Conservation (phyloP, 2,329 filamentous ascomycete species). For the Rutstroemia sp. region DNA sequence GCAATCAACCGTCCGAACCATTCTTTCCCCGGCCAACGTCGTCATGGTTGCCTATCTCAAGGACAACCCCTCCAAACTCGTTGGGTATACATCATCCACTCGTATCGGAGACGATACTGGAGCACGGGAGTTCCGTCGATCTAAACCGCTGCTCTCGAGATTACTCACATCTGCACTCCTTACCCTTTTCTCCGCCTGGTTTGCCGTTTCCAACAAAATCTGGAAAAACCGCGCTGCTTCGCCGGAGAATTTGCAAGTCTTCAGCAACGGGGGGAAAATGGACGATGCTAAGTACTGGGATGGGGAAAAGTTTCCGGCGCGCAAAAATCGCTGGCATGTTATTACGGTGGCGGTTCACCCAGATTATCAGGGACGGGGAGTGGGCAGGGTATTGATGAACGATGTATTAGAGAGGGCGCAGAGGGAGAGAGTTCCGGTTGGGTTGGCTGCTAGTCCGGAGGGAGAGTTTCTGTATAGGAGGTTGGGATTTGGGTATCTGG, state of each 20-base stretch:
- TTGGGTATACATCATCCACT: constrained; percentile 16
- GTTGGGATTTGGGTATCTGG: constrained; percentile 21
- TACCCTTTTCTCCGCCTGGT: constrained; percentile 11
- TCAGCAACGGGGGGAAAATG: constrained; percentile 5
- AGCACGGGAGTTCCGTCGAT: constrained; percentile 1
- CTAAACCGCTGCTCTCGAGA: background rate
- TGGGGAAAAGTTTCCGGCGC: constrained; percentile 14
- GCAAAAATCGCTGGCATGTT: constrained; percentile 19
- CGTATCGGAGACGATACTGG: constrained; percentile 19
- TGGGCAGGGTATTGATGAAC: constrained; percentile 20
- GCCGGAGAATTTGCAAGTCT: background rate
- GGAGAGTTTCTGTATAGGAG: constrained; percentile 22
- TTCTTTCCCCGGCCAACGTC: constrained; percentile 5
- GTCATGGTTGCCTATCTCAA: constrained; percentile 15
- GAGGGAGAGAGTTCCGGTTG: constrained; percentile 18
- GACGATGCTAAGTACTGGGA: constrained; percentile 20
- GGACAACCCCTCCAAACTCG: constrained; percentile 4
- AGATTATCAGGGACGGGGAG: constrained; percentile 19
- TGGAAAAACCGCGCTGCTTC: constrained; percentile 16
- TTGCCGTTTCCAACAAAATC: constrained; percentile 4
- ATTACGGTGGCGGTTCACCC: constrained; percentile 18
- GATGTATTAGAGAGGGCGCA: constrained; percentile 16
- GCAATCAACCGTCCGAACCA: constrained; percentile 8
- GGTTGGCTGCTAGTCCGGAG: constrained; percentile 16
- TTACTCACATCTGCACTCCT: constrained; percentile 2